Evolutionary conservation across 2,329 filamentous ascomycete species (phyloP).

Genomic region (Talaromyces rugulosus): DNA sequence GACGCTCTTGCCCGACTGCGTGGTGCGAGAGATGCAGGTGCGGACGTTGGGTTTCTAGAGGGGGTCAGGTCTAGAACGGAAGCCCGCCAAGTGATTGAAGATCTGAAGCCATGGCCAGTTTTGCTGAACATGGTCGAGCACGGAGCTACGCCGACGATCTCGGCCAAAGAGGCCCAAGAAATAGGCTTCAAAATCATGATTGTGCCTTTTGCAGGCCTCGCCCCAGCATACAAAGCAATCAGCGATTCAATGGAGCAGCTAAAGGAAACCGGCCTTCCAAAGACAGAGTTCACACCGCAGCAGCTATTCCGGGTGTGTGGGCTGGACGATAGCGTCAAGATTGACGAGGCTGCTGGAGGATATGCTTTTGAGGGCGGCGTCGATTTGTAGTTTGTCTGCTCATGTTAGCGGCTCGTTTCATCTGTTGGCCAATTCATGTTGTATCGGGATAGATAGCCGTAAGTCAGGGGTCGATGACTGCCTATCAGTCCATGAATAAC

Average conservation of each 20-base stretch:
- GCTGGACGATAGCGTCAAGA: conserved; percentile 34
- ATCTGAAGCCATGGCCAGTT: conserved; percentile 37
- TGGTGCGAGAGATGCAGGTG: conserved; percentile 38
- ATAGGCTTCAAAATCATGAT: conserved; percentile 42
- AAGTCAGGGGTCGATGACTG: background rate
- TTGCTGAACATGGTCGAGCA: conserved; percentile 44
- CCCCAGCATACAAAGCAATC: conserved; percentile 35
- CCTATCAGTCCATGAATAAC: background rate
- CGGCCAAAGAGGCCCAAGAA: conserved; percentile 34
- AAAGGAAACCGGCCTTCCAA: conserved; percentile 31
- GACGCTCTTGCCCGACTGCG: conserved; percentile 35
- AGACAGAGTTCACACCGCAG: conserved; percentile 32
- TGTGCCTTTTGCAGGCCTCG: conserved; percentile 37
- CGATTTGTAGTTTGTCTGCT: background rate
- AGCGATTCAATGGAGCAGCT: conserved; percentile 32
- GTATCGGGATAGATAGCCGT: background rate
- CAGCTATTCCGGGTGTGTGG: conserved; percentile 41
- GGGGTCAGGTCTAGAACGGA: conserved; percentile 36
- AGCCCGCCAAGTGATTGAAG: conserved; percentile 29
- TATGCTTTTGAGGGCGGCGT: conserved; percentile 20
- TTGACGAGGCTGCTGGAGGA: conserved; percentile 38
- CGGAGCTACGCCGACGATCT: conserved; percentile 36
- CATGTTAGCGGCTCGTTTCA: background rate
- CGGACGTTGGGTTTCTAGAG: conserved; percentile 41
- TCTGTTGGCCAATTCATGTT: background rate